phyloP scores from a whole-genome alignment of 1,284 basidiomycete species.

The Melampsora americana region DNA sequence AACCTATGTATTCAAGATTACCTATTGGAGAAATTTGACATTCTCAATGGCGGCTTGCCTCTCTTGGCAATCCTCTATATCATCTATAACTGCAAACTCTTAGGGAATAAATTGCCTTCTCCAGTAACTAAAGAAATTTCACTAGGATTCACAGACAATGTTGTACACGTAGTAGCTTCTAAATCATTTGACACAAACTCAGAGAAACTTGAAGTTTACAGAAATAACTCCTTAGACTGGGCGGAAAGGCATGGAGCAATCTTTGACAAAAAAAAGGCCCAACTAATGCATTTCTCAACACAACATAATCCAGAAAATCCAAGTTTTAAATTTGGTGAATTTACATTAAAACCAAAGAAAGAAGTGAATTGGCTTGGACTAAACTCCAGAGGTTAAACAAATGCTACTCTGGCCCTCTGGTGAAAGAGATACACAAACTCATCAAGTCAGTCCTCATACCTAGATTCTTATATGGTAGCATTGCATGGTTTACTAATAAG shows the following conservation, averaged over 20 bases:
- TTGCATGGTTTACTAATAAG: background rate
- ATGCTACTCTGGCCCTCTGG: background rate
- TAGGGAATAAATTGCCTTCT: background rate
- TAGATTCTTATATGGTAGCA: background rate
- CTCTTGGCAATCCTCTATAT: constrained; percentile 19
- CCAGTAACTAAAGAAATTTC: background rate
- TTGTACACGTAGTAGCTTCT: constrained; percentile 3
- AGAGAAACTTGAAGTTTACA: background rate
- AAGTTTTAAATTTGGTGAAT: background rate
- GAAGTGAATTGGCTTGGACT: constrained; percentile 10
- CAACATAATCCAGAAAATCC: background rate
- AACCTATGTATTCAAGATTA: background rate
- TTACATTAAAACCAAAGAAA: background rate
- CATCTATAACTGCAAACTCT: constrained; percentile 5
- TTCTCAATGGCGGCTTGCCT: constrained; percentile 3
- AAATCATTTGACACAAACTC: background rate
- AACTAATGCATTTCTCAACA: constrained; percentile 7
- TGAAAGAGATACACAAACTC: background rate
- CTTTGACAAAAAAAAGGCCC: constrained; percentile 17
- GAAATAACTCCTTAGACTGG: background rate
- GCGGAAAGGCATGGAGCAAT: constrained; percentile 8
- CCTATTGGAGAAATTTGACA: background rate
- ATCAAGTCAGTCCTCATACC: background rate
- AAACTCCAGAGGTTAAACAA: background rate
- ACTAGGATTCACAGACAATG: constrained; percentile 17